A percentile compares a stretch with the other conserved stretches of the same genome.
Conservation (phyloP, 495 filamentous ascomycete species). For the Penicillium samsonianum region DNA sequence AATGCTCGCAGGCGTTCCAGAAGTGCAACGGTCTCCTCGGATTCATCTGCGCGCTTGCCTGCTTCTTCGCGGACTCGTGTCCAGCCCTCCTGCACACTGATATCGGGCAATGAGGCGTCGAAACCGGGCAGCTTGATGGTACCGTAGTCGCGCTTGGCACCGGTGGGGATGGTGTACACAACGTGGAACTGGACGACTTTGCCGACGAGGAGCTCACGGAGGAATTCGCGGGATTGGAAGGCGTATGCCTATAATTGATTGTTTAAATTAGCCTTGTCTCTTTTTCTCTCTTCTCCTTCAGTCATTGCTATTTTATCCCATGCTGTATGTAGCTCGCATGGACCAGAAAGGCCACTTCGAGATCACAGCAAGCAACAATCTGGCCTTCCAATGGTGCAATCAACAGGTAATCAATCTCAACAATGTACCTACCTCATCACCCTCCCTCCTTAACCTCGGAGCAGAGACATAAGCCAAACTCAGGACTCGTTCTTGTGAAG, state of each 20-base stretch:
- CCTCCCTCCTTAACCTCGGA: constrained; percentile 81
- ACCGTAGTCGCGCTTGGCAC: constrained; percentile 83
- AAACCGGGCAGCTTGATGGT: constrained; percentile 67
- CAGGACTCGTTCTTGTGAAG: constrained; percentile 74
- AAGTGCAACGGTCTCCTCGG: constrained; percentile 66
- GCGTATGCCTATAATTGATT: constrained; percentile 62
- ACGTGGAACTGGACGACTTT: constrained; percentile 82
- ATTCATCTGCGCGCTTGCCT: constrained; percentile 77
- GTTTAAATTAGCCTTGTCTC: constrained; percentile 2
- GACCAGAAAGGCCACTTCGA: not conserved
- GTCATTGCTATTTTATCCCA: not conserved
- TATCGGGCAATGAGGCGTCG: constrained; percentile 75
- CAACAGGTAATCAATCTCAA: constrained; percentile 5
- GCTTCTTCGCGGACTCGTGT: constrained; percentile 90
- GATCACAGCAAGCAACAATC: not conserved
- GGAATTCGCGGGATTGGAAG: constrained; percentile 90
- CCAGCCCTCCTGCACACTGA: constrained; percentile 82
- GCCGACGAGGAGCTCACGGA: constrained; percentile 79
- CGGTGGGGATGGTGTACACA: constrained; percentile 79
- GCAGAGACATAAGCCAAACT: constrained; percentile 90
- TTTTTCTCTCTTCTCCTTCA: not conserved
- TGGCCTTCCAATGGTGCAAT: not conserved
- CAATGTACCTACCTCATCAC: constrained; percentile 70
- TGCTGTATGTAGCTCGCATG: not conserved
- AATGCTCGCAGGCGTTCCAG: constrained; percentile 73